Evolutionary conservation across 1,284 basidiomycete genomes (phyloP).

Genomic region (Trichosporon inkin): DNA sequence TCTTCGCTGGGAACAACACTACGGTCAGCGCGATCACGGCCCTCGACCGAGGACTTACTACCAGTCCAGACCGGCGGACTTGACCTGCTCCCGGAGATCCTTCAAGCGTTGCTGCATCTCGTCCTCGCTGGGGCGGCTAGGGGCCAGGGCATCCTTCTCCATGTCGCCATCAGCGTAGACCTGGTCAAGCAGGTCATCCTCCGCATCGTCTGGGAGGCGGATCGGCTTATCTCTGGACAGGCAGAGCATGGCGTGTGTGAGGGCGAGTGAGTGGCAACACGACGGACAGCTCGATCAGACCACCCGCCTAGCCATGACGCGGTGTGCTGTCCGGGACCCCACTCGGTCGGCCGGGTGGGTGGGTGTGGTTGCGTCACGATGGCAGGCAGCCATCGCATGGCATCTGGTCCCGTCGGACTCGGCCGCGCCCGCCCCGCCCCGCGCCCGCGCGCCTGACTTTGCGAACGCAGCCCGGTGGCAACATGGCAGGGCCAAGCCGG

Average conservation of each 20-base stretch:
- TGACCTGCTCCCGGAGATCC: constrained; percentile 65
- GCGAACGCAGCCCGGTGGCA: not conserved
- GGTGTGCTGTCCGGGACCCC: not conserved
- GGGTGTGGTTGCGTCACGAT: not conserved
- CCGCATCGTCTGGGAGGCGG: constrained; percentile 14
- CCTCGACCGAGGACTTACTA: constrained; percentile 60
- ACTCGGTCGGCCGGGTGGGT: no score
- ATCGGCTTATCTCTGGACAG: constrained; percentile 18
- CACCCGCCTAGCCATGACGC: not conserved
- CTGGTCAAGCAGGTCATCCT: constrained; percentile 19
- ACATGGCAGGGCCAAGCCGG: not conserved
- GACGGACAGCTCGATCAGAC: not conserved
- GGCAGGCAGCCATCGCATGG: no score
- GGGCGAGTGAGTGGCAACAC: not conserved
- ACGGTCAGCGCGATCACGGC: constrained; percentile 12
- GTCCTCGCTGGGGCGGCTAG: constrained; percentile 18
- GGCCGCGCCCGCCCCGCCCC: not conserved
- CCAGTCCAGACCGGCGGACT: constrained; percentile 70
- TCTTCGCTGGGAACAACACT: constrained; percentile 77
- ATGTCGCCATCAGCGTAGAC: constrained; percentile 12
- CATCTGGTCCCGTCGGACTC: constrained; percentile 5
- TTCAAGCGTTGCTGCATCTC: constrained; percentile 56
- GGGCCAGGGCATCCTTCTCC: constrained; percentile 13
- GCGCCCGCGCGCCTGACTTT: constrained; percentile 8
- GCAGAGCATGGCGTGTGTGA: constrained; percentile 18